Conservation (phyloP, 2,329 filamentous ascomycete species). For the Allantophomopsis cytisporea region DNA sequence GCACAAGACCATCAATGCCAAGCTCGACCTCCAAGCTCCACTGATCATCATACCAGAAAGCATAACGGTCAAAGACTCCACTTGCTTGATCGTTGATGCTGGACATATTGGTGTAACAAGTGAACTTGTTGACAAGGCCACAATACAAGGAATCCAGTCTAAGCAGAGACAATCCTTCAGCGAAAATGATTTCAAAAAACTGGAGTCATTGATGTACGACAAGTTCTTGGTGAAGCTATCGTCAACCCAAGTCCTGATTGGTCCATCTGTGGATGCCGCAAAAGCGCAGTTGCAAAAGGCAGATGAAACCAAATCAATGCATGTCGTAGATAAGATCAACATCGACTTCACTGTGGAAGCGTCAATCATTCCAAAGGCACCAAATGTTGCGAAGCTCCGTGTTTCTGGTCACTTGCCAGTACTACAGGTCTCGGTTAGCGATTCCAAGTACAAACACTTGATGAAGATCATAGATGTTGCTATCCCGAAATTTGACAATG, state of each 20-base stretch:
- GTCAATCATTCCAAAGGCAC: slow-evolving; percentile 91
- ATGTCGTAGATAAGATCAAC: slow-evolving; percentile 94
- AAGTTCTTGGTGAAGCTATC: slow-evolving; percentile 87
- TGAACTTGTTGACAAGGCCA: slow-evolving; percentile 84
- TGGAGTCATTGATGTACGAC: slow-evolving; percentile 95
- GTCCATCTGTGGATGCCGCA: slow-evolving; percentile 81
- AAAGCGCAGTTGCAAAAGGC: slow-evolving; percentile 64
- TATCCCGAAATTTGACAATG: slow-evolving; percentile 65
- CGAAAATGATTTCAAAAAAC: slow-evolving; percentile 73
- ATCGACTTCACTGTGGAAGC: slow-evolving; percentile 94
- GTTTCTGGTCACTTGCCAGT: slow-evolving; percentile 87
- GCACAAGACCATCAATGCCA: slow-evolving; percentile 95
- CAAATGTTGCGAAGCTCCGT: slow-evolving; percentile 82
- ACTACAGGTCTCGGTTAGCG: slow-evolving; percentile 81
- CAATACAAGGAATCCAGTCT: slow-evolving; percentile 75
- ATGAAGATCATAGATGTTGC: slow-evolving; percentile 96
- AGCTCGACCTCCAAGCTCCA: slow-evolving; percentile 88
- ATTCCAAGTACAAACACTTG: slow-evolving; percentile 90
- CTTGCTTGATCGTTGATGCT: slow-evolving; percentile 88
- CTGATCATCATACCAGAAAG: slow-evolving; percentile 94
- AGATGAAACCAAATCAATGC: slow-evolving; percentile 57
- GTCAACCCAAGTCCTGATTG: slow-evolving; percentile 90
- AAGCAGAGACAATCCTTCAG: slow-evolving; percentile 83
- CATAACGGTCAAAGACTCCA: slow-evolving; percentile 66
- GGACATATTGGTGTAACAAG: slow-evolving; percentile 93